A percentile compares a stretch with the other conserved stretches of the same genome.
phyloP scores from a whole-genome alignment of 371 early-diverging fungal genomes.

The Batkoa obscura region DNA sequence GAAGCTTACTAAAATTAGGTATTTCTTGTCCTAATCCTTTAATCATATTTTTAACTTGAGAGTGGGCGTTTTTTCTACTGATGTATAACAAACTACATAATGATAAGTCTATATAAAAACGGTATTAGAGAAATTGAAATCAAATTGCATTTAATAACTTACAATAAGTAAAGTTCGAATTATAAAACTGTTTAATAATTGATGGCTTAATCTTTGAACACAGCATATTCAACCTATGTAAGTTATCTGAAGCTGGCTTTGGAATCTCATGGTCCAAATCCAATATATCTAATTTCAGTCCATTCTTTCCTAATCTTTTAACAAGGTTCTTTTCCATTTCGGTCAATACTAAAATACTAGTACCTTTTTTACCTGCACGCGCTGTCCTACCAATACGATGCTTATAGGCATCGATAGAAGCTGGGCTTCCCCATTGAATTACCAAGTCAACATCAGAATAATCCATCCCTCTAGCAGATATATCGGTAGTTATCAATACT shows the following conservation, averaged over 20 bases:
- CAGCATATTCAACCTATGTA: neutral
- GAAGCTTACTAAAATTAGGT: too few relatives aligned
- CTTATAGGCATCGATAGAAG: conserved; percentile 79
- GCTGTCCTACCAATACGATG: conserved; percentile 98
- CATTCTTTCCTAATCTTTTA: conserved; percentile 12
- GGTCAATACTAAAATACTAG: conserved; percentile 64
- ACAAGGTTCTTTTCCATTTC: conserved; percentile 66
- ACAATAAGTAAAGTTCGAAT: neutral
- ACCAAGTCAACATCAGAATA: conserved; percentile 92
- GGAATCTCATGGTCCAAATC: neutral
- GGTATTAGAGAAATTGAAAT: neutral
- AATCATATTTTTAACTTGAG: neutral
- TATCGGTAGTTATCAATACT: conserved; percentile 93
- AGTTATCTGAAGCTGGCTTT: neutral
- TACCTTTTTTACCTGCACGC: conserved; percentile 88
- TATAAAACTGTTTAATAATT: neutral
- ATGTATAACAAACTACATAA: neutral
- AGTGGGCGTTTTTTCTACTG: neutral
- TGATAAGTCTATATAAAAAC: neutral
- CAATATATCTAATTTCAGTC: neutral
- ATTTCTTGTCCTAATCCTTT: neutral
- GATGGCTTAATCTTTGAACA: neutral
- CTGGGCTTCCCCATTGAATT: conserved; percentile 87
- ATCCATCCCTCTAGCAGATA: conserved; percentile 98
- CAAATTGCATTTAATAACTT: neutral